Evolutionary conservation across 306 rosid genomes (phyloP).

Genomic region (Inga oerstediana): DNA sequence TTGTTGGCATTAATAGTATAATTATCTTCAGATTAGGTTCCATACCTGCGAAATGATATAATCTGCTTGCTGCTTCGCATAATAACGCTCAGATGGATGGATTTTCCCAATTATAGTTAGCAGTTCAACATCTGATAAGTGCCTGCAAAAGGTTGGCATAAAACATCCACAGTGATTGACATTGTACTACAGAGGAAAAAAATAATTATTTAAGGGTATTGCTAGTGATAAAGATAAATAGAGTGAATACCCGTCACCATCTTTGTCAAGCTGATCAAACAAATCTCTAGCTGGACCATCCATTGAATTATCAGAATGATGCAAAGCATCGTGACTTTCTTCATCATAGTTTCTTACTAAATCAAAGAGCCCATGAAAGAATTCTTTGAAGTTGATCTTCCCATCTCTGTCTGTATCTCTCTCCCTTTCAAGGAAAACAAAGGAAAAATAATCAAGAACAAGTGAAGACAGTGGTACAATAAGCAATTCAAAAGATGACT

Average conservation of each 20-base stretch:
- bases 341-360: conserved; percentile 90
- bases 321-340: conserved; percentile 67
- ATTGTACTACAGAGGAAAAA: conserved; percentile 31
- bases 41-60: conserved; percentile 87
- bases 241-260: conserved; percentile 77
- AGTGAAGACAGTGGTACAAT: conserved; percentile 9
- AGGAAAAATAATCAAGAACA: conserved; percentile 32
- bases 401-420: conserved; percentile 91
- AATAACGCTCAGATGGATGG: conserved; percentile 94
- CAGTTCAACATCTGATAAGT: conserved; percentile 74
- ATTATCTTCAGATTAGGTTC: conserved; percentile 14
- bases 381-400: conserved; percentile 87
- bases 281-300: conserved; percentile 78
- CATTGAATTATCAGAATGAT: conserved; percentile 56
- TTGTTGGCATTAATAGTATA: conserved; percentile 9
- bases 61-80: conserved; percentile 94
- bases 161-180: conserved; percentile 31
- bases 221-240: conserved; percentile 25
- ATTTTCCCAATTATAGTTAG: conserved; percentile 85
- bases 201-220: conserved; percentile 14
- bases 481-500: conserved; percentile 22
- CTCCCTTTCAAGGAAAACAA: conserved; percentile 57
- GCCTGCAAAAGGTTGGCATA: conserved; percentile 46
- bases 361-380: conserved; percentile 97
- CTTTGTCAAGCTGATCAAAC: conserved; percentile 88